These are phyloP conservation scores for Trifolium repens DNA, from an alignment of 306 rosid species.

Conservation along the genomic window DNA sequence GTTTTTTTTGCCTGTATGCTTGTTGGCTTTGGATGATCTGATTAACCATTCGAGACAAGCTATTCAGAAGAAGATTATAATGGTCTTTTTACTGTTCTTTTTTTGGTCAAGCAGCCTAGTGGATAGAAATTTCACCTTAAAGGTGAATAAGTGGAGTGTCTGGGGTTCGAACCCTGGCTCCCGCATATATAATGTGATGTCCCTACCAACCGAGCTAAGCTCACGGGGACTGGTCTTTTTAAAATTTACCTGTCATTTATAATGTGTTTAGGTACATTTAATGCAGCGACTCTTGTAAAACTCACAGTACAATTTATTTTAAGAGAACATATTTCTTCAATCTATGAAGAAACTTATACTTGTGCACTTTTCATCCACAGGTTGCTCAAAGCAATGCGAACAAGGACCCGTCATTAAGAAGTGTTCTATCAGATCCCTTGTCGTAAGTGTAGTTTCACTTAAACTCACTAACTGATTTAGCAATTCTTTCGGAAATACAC, in stretches of 20 bases:
- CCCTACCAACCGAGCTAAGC: too few species aligned
- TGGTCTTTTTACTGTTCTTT: neutral
- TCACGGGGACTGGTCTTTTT: neutral
- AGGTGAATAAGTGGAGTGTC: too few species aligned
- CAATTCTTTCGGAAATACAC: constrained; percentile 13
- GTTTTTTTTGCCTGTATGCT: constrained; percentile 26
- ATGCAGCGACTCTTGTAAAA: constrained; percentile 18
- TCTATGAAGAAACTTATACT: constrained; percentile 28
- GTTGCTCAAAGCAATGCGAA: constrained; percentile 60
- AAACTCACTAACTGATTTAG: constrained; percentile 15
- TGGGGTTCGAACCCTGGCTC: too few species aligned
- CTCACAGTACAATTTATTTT: constrained; percentile 7
- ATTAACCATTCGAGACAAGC: constrained; percentile 36
- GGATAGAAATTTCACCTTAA: too few species aligned
- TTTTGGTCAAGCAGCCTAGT: too few species aligned
- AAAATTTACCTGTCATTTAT: constrained; percentile 6
- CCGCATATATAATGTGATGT: too few species aligned
- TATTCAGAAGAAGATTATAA: constrained; percentile 26
- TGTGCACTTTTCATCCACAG: constrained; percentile 53
- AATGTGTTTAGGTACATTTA: constrained; percentile 6
- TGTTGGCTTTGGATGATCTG: constrained; percentile 34
- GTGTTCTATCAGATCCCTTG: constrained; percentile 89
- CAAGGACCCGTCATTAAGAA: constrained; percentile 83
- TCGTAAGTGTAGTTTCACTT: constrained; percentile 72
- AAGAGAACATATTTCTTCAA: constrained; percentile 20